Base-by-base conservation (phyloP, 495 filamentous ascomycete species). In the Penicillium mononematosum region DNA sequence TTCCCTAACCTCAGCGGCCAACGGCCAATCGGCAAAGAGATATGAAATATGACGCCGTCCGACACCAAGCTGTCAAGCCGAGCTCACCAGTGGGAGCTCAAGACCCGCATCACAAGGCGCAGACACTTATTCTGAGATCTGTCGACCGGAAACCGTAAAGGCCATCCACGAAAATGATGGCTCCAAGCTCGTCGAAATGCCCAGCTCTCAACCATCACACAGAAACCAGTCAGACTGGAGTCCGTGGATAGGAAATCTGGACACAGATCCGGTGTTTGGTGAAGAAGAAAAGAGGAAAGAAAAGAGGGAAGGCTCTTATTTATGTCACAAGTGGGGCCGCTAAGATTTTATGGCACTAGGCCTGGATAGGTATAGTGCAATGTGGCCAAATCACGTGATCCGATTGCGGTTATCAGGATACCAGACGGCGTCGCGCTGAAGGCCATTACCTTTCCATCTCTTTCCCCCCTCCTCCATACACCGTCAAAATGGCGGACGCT, bases 121-220 rank as follows among this genome's bases (percentile, higher is more conserved):
- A 65, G 65, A 73, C 67, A 65, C 78, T 94, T 82, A 67, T 69
- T 96, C 86, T 95, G 66, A 87, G 85, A 93, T 85, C 86, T 92
- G 91, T 95, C 89, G 88, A 89, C 86, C 80, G 88, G 91, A 90
- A 80, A 91, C 87, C 60, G 55, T 87, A 65, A 66, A 87, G 87
- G 90, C 83, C 86, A 91, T 81, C 72, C 69, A 74, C 57, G 56
- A 61, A 70, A 66, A 63, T 64, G 68, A 79, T 89, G 89, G 86
- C 89, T 92, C 91, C 90, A 81, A 90, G 72, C 67, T 80, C 80
- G 88, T 87, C 88, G 88, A 91, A 82, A 86, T 93, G 89, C 80
- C 78, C 85, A 87, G 81, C 75, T 78, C 78, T 89, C 88, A 76
- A 93, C 88, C 85, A 83, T 75, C 75, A 74, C 83, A 81, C 80